phyloP scores from a whole-genome alignment of 2,329 filamentous ascomycete genomes.

The Mycosphaerella sp. region DNA sequence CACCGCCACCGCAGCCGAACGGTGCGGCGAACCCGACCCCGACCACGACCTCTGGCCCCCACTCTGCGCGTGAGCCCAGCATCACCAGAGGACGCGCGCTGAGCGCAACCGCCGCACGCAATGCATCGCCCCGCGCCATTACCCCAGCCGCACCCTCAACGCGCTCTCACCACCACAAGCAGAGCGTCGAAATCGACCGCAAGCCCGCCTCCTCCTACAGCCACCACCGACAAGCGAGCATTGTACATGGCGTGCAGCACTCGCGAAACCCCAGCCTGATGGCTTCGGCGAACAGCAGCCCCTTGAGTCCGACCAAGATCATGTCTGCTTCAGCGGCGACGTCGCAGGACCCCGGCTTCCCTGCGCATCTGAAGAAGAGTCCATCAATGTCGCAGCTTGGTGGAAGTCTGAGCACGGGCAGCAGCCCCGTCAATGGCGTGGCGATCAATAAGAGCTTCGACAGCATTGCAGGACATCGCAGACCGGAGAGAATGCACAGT shows the following conservation, averaged over 20 bases:
- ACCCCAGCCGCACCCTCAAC: conserved; percentile 38
- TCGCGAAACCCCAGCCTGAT: conserved; percentile 80
- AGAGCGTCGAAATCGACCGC: conserved; percentile 40
- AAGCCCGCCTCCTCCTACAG: conserved; percentile 59
- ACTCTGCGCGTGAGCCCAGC: conserved; percentile 38
- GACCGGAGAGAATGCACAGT: conserved; percentile 44
- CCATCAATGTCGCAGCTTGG: conserved; percentile 31
- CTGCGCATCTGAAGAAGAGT: conserved; percentile 29
- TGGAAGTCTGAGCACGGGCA: conserved; percentile 13
- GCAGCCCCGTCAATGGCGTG: conserved; percentile 17
- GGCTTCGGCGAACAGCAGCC: conserved; percentile 69
- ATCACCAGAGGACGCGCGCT: conserved; percentile 43
- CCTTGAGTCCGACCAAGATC: conserved; percentile 81
- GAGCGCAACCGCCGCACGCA: conserved; percentile 38
- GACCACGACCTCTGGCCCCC: not conserved
- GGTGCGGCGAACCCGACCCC: not conserved
- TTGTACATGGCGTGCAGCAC: conserved; percentile 94
- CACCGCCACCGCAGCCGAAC: conserved; percentile 12
- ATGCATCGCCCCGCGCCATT: conserved; percentile 41
- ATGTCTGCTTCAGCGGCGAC: conserved; percentile 41
- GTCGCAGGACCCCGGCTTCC: conserved; percentile 16
- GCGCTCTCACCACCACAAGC: conserved; percentile 31
- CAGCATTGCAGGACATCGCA: conserved; percentile 19
- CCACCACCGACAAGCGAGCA: conserved; percentile 93
- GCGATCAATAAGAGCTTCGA: conserved; percentile 29